These are phyloP conservation scores for Nicotiana attenuata DNA, from an alignment of 257 asterid genomes.

Conservation along the genomic window DNA sequence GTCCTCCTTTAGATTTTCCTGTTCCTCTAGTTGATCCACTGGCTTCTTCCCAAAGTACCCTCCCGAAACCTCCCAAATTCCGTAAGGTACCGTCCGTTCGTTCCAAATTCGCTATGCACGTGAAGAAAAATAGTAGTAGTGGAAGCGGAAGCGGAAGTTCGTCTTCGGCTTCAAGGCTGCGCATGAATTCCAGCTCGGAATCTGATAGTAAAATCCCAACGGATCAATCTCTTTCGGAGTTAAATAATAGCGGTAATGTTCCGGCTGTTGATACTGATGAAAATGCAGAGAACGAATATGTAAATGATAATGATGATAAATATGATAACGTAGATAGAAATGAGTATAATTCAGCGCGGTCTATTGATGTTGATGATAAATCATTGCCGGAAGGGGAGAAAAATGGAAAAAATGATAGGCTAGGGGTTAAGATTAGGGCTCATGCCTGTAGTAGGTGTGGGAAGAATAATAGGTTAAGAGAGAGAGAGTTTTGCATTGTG, in stretches of 20 bases:
- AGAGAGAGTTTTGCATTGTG: constrained; percentile 43
- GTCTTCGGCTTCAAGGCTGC: constrained; percentile 18
- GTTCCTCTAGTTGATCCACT: constrained; percentile 25
- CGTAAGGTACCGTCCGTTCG: constrained; percentile 7
- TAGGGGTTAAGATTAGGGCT: background rate
- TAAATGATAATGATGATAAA: background rate
- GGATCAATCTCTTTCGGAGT: constrained; percentile 10
- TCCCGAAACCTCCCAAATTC: constrained; percentile 30
- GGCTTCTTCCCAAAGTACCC: constrained; percentile 25
- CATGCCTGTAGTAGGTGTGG: constrained; percentile 53
- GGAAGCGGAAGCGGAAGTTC: constrained; percentile 10
- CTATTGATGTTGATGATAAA: constrained; percentile 10
- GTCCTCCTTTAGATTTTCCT: constrained; percentile 37
- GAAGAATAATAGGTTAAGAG: constrained; percentile 25
- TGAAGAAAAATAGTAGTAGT: background rate
- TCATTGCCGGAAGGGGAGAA: constrained; percentile 3
- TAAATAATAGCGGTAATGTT: constrained; percentile 6
- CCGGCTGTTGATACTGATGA: background rate
- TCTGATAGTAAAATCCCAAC: constrained; percentile 5
- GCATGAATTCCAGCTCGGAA: constrained; percentile 27
- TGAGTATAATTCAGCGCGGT: background rate
- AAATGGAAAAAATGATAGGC: constrained; percentile 7
- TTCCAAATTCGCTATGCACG: constrained; percentile 3
- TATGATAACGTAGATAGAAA: background rate
- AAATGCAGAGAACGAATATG: constrained; percentile 16